Base-by-base conservation (phyloP, 2,329 filamentous ascomycete genomes). In the Gaeumannomyces tritici region DNA sequence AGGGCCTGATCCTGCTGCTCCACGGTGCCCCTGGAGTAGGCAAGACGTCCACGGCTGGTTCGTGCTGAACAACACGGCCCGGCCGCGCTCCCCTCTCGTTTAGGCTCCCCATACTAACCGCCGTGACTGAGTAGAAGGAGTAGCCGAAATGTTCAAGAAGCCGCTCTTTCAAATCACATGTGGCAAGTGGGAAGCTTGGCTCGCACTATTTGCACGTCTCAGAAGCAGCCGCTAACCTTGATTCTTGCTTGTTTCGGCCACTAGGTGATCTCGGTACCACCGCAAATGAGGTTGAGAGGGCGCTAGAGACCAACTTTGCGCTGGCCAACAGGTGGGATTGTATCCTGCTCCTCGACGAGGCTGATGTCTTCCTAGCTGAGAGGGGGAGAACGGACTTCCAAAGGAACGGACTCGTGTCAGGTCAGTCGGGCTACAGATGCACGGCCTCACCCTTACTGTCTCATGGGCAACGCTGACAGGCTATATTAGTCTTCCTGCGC, bases 1-100 rank as follows among this genome's bases (percentile, higher is more conserved):
- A 61, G 31, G 72, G 73, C 0, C 66, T 73, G 0, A 70, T 74
- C 1, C 68, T 75, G 1, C 65, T 75, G 1, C 64, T 75, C 0
- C 71, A 73, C 18, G 73, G 73, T 1, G 69, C 66, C 1, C 72
- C 71, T 0, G 72, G 72, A 1, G 70, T 71, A 0, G 73, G 73
- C 0, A 74, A 74, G 55, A 74, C 73, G 0, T 67, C 69, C 1
- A 74, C 72, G 2, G 73, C 69, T 27, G 69, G 67, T 69, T 47
- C n/a, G 65, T 65, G 31, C 28, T 28, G 55, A 1, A 2, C 28
- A 15, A 57, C 29, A 9, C 55, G 24, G 9, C 27, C 12, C 56
- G 28, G 56, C 56, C 55, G 55, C n/a, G n/a, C n/a, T n/a, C 56
- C 56, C 21, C 42, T 51, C 42, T 9, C 18, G 18, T 51, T 18